Percentiles rank a stretch among this genome's conserved stretches.
These are phyloP conservation scores for Fusarium chuoi DNA, from an alignment of 2,329 filamentous ascomycete genomes.

Conservation along the genomic window DNA sequence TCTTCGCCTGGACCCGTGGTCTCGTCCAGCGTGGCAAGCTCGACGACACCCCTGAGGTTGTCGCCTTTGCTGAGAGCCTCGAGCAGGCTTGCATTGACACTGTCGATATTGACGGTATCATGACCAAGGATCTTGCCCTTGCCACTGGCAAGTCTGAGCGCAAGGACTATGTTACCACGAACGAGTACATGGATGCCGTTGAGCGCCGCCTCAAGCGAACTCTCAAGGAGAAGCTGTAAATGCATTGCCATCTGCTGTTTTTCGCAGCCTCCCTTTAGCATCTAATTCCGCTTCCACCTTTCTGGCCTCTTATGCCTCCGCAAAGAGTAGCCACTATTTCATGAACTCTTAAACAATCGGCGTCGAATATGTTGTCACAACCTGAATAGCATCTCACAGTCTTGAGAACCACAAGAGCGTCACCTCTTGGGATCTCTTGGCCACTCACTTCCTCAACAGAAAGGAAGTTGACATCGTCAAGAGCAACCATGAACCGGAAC, in stretches of 20 bases:
- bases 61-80: conserved; percentile 89
- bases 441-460: conserved; percentile 3
- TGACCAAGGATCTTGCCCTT: conserved; percentile 99
- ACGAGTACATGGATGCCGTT: conserved; percentile 90
- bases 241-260: conserved; percentile 5
- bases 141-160: conserved; percentile 89
- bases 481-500: conserved; percentile 30
- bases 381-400: conserved; percentile 24
- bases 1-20: conserved; percentile 98
- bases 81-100: conserved; percentile 95
- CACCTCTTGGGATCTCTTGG: conserved; percentile 8
- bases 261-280: conserved; percentile 3
- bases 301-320: conserved; percentile 20
- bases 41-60: conserved; percentile 90
- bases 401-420: conserved; percentile 7
- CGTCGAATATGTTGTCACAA: conserved; percentile 24
- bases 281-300: conserved; percentile 21
- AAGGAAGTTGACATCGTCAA: conserved; percentile 25
- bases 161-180: conserved; percentile 89
- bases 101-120: conserved; percentile 92
- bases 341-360: conserved; percentile 20
- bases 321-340: conserved; percentile 24
- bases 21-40: conserved; percentile 92
- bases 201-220: conserved; percentile 87
- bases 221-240: conserved; percentile 80